These are phyloP conservation scores for Rhytidiadelphus loreus DNA, from an alignment of 225 moss, liverwort and hornwort species.

Conservation along the genomic window DNA sequence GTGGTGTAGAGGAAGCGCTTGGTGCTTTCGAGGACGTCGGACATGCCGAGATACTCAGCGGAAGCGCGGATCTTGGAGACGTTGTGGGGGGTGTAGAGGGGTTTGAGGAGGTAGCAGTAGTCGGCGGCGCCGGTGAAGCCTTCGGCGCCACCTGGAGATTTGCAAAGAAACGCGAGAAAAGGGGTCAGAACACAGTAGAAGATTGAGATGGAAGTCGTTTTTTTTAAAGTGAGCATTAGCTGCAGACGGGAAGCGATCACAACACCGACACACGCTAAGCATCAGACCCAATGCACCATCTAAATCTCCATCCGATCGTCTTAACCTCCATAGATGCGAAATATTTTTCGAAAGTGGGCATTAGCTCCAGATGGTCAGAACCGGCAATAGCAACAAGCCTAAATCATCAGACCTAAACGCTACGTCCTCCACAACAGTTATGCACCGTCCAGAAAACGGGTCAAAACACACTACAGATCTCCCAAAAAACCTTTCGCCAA, in stretches of 20 bases:
- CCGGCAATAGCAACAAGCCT: background rate
- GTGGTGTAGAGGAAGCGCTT: slow-evolving; percentile 77
- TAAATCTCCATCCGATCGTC: background rate
- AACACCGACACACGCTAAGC: background rate
- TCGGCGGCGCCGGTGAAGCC: slow-evolving; percentile 74
- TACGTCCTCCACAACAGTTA: background rate
- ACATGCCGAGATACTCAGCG: slow-evolving; percentile 77
- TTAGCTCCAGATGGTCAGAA: background rate
- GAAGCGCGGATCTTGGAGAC: slow-evolving; percentile 65
- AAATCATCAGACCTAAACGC: no score
- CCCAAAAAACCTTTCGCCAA: no score
- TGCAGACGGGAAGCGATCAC: background rate
- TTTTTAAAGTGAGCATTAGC: background rate
- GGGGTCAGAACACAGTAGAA: background rate
- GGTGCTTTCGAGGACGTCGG: slow-evolving; percentile 69
- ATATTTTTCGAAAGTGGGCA: background rate
- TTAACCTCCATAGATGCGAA: background rate
- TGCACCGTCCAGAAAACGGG: background rate
- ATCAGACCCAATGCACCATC: background rate
- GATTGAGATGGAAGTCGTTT: background rate
- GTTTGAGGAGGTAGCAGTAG: slow-evolving; percentile 82
- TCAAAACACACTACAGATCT: no score
- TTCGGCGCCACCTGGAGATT: slow-evolving; percentile 45
- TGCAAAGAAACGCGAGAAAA: background rate
- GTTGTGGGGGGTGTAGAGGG: slow-evolving; percentile 53